Evolutionary conservation across 345 rosid species (phyloP), one percentile per base, ranked within the genome.

Genomic region (Pistacia vera): DNA sequence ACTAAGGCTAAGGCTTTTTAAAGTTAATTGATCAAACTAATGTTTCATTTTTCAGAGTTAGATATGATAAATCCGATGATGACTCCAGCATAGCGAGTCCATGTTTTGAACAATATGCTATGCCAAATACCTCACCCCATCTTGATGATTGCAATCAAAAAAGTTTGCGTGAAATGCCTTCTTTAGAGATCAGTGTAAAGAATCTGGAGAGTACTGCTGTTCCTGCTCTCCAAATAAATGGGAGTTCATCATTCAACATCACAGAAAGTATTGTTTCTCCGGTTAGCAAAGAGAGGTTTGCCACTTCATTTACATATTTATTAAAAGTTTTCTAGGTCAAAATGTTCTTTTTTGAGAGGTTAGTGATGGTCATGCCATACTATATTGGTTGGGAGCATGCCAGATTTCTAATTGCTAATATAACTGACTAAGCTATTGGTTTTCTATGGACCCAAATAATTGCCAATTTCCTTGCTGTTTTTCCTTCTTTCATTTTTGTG

Each of bases 41-140:
- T 63, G 25, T 63, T 73, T 79, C 79, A 33, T 76, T 79, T 72
- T 68, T 36, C 86, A 88, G 92, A 70, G 4, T 77, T 54, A 66
- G 76, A 77, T 30, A 64, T 67, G 92, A 88, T 60, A 93, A 82
- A 81, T 92, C 90, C 28, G 97, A 91, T 81, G 97, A 93, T 80
- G 97, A 96, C 70, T 86, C 84, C 63, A 81, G 88, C 74, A 70
- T 74, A 77, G 78, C 86, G 60, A 91, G 93, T 79, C 89, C 92
- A 71, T 72, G 79, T 66, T 60, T 69, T 76, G 91, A 88, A 48
- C 84, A 75, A 41, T 66, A 70, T 41, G 78, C 63, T 36, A 71
- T 75, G 30, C 64, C 70, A 65, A 81, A 74, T 82, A 75, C 77
- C 77, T 88, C 92, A 49, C 89, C 84, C 11, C 18, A 68, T 67